Evolutionary conservation across 2,329 filamentous ascomycete genomes (phyloP).

Genomic region (Sclerotinia glacialis): DNA sequence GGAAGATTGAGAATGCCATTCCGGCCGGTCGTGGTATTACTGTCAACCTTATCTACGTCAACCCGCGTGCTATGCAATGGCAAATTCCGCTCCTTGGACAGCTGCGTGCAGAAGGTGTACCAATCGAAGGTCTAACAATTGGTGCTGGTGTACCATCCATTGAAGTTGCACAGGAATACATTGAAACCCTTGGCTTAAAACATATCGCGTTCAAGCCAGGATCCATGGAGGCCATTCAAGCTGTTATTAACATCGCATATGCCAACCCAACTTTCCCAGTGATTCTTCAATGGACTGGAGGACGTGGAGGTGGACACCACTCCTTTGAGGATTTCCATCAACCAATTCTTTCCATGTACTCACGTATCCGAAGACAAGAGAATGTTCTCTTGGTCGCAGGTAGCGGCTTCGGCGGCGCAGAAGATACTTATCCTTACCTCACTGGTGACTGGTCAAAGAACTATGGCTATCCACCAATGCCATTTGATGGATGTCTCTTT

Average conservation of each 20-base stretch:
- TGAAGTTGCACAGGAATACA: constrained; percentile 90
- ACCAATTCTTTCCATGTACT: constrained; percentile 87
- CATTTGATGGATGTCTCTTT: constrained; percentile 87
- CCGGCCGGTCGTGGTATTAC: constrained; percentile 84
- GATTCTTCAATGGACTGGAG: constrained; percentile 91
- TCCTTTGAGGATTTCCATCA: constrained; percentile 95
- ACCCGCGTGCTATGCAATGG: constrained; percentile 86
- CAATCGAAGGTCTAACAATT: constrained; percentile 88
- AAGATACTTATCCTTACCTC: constrained; percentile 90
- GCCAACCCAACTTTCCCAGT: constrained; percentile 94
- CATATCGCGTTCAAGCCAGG: constrained; percentile 95
- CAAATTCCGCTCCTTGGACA: constrained; percentile 82
- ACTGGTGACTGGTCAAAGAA: constrained; percentile 85
- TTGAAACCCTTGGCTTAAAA: constrained; percentile 86
- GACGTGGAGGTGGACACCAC: constrained; percentile 89
- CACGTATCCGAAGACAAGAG: constrained; percentile 76
- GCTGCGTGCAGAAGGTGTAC: constrained; percentile 79
- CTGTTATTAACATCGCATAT: constrained; percentile 88
- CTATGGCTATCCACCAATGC: constrained; percentile 88
- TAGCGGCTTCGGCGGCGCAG: constrained; percentile 84
- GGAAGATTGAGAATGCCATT: constrained; percentile 80
- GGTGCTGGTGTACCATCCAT: constrained; percentile 92
- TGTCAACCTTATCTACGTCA: constrained; percentile 88
- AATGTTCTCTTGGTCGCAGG: constrained; percentile 89
- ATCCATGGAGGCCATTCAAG: constrained; percentile 81